Evolutionary conservation across 2,329 filamentous ascomycete species (phyloP), one percentile per base, ranked within the genome.

Genomic region (Cladosporium colombiae): DNA sequence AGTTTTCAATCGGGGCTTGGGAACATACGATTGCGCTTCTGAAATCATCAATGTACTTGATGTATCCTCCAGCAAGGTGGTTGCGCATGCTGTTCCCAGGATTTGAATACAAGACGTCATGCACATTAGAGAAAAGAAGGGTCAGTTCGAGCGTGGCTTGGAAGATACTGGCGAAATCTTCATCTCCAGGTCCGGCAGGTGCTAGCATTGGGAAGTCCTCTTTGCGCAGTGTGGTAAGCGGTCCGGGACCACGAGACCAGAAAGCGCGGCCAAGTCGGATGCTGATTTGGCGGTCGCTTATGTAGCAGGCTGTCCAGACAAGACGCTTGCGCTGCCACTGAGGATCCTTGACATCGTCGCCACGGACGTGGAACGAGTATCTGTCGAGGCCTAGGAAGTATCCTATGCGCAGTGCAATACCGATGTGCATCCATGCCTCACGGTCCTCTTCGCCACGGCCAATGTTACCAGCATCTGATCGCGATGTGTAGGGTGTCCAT

Each of bases 351-450:
- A 82, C 82, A 13, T 85, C 83, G 52, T 84, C 81, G 44, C 88
- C 85, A 8, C 73, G 68, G 35, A 86, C 84, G 52, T 86, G 82
- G 70, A 91, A 88, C 0, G 88, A 87, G 23, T 89, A 90, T 66
- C 87, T 83, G 73, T 92, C 89, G 21, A 92, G 80, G 1, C 87
- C 86, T 18, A 91, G 84, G 60, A 89, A 89, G 73, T 91, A 91
- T 0, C 86, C 89, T 2, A 90, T 85, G 7, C 89, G 84, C 7
- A 92, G 78, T 3, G 89, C 89, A 23, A 89, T 83, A 1, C 89
- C 89, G 6, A 91, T 88, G 70, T 91, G 87, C 89, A 91, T 91
- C 89, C 89, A 92, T 0, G 89, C 88, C 33, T 89, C 88, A 53
- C 89, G 84, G 70, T 92, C 89, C 73, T 91, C 89, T 74, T 91